These are phyloP conservation scores for Discostella pseudostelligera DNA, from an alignment of 108 stramenopile species.

Conservation along the genomic window DNA sequence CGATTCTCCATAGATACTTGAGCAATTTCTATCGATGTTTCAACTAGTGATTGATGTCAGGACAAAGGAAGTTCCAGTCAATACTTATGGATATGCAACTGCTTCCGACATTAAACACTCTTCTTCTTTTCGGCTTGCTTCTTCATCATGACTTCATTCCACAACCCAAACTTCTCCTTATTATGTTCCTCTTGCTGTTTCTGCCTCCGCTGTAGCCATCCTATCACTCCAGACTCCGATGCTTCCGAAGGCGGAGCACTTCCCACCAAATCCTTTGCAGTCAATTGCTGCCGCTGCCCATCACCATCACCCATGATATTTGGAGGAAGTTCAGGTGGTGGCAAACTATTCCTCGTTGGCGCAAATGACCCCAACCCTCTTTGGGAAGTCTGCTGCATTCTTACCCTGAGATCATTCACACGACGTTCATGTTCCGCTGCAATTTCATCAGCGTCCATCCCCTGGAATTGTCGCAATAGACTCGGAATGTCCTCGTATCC, in stretches of 20 bases:
- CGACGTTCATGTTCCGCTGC: slow-evolving; percentile 85
- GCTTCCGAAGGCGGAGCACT: slow-evolving; percentile 51
- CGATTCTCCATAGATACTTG: too few species aligned
- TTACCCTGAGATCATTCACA: slow-evolving; percentile 49
- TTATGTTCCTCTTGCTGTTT: slow-evolving; percentile 81
- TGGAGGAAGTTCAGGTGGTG: slow-evolving; percentile 72
- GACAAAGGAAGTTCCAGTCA: too few species aligned
- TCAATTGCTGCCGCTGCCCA: slow-evolving; percentile 49
- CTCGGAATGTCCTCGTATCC: slow-evolving; percentile 73
- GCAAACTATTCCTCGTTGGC: slow-evolving; percentile 36
- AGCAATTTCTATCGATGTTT: too few species aligned
- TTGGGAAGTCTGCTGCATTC: slow-evolving; percentile 45
- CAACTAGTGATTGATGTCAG: too few species aligned
- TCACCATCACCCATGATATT: slow-evolving; percentile 17
- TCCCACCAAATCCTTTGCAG: slow-evolving; percentile 86
- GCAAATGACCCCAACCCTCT: slow-evolving; percentile 76
- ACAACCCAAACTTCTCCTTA: slow-evolving; percentile 82
- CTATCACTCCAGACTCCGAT: slow-evolving; percentile 53
- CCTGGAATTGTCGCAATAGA: slow-evolving; percentile 68
- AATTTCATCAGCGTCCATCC: slow-evolving; percentile 88
- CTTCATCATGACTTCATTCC: slow-evolving; percentile 89
- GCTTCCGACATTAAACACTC: too few species aligned
- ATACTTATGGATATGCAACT: too few species aligned
- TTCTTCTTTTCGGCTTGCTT: slow-evolving; percentile 71
- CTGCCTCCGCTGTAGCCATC: slow-evolving; percentile 77